Conservation (phyloP, 108 stramenopile species). For the Nitzschia sp. region DNA sequence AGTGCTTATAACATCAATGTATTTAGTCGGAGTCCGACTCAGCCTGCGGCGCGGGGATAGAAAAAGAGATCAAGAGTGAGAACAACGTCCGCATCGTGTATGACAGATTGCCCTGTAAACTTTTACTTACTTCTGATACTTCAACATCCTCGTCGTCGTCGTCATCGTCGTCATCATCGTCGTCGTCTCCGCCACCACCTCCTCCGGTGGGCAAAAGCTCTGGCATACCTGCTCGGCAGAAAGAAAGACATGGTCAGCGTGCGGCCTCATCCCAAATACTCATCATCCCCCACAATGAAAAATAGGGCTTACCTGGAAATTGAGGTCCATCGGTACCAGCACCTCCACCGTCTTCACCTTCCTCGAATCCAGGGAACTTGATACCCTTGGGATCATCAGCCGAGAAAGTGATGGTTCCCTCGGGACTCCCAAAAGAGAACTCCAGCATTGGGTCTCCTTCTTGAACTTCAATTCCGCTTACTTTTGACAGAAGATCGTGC, state of each 20-base stretch:
- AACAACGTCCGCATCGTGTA: too few species aligned
- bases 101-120: too few species aligned
- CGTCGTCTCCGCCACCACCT: conserved; percentile 7
- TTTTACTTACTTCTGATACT: conserved; percentile 18
- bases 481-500: conserved; percentile 38
- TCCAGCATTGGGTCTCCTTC: conserved; percentile 46
- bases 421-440: conserved; percentile 46
- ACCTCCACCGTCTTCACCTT: conserved; percentile 33
- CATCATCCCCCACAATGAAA: too few species aligned
- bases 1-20: too few species aligned
- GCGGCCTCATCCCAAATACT: too few species aligned
- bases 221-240: conserved; percentile 14
- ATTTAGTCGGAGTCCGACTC: too few species aligned
- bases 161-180: conserved; percentile 19
- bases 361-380: conserved; percentile 55
- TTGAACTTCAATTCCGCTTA: conserved; percentile 37
- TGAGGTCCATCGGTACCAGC: conserved; percentile 23
- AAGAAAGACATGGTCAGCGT: conserved; percentile 2
- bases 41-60: too few species aligned
- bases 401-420: conserved; percentile 51
- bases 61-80: too few species aligned
- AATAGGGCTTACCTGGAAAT: conserved; percentile 21
- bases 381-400: conserved; percentile 41
- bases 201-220: conserved; percentile 29
- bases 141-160: conserved; percentile 22